Evolutionary conservation across 345 rosid genomes (phyloP).

Genomic region (Kernera saxatilis): DNA sequence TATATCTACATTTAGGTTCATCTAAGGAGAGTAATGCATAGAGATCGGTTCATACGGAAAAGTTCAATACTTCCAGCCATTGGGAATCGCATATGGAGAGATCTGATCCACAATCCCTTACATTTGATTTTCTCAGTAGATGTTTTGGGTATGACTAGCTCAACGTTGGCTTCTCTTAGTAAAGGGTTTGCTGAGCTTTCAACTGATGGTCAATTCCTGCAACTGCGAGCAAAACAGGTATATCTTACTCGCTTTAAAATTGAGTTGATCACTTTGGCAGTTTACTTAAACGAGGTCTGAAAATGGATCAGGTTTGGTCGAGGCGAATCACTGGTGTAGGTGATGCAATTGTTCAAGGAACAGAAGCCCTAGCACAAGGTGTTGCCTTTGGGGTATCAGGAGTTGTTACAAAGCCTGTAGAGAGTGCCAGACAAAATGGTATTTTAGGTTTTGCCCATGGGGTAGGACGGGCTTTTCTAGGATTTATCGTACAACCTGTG

Average conservation of each 20-base stretch:
- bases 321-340: slow-evolving; percentile 96
- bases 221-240: slow-evolving; percentile 94
- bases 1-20: slow-evolving; percentile 55
- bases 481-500: slow-evolving; percentile 82
- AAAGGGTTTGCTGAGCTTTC: slow-evolving; percentile 98
- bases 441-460: slow-evolving; percentile 92
- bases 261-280: background rate
- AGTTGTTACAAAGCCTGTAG: slow-evolving; percentile 89
- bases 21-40: slow-evolving; percentile 89
- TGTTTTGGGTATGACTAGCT: slow-evolving; percentile 98
- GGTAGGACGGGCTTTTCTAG: slow-evolving; percentile 80
- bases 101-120: slow-evolving; percentile 92
- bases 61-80: slow-evolving; percentile 88
- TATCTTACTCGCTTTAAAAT: background rate
- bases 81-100: slow-evolving; percentile 87
- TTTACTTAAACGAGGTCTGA: slow-evolving; percentile 14
- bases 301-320: slow-evolving; percentile 67
- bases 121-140: slow-evolving; percentile 91
- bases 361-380: slow-evolving; percentile 98
- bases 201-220: slow-evolving; percentile 91
- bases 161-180: slow-evolving; percentile 92
- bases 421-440: slow-evolving; percentile 91
- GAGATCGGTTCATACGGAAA: slow-evolving; percentile 85
- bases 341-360: slow-evolving; percentile 91
- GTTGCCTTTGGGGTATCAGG: slow-evolving; percentile 98